Evolutionary conservation across 2,329 filamentous ascomycete species (phyloP).

Genomic region (Cercospora zeae-maydis): DNA sequence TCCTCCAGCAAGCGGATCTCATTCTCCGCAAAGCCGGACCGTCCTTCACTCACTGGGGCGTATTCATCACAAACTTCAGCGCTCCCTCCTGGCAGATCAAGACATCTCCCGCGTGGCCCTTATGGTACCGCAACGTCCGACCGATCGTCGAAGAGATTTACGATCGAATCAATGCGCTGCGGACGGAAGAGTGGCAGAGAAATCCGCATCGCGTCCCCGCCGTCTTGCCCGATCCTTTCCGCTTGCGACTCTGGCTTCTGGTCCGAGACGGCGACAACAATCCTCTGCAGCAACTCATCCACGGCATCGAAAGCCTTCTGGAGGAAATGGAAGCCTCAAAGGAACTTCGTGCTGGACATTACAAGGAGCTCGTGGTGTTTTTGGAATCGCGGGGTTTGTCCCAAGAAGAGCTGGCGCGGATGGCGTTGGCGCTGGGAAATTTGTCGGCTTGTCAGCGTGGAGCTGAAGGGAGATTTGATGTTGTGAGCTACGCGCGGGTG

Average conservation of each 20-base stretch:
- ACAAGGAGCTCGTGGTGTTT: neutral
- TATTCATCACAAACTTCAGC: neutral
- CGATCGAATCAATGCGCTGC: conserved; percentile 15
- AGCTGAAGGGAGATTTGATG: neutral
- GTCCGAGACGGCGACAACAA: conserved; percentile 9
- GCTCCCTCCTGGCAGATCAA: neutral
- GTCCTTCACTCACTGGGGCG: neutral
- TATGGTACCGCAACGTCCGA: conserved; percentile 14
- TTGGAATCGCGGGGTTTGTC: neutral
- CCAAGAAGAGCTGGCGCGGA: neutral
- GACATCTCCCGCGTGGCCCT: conserved; percentile 2
- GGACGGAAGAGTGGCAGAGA: conserved; percentile 19
- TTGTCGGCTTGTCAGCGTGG: neutral
- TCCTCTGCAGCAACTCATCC: neutral
- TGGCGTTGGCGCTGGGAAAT: neutral
- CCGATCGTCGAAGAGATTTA: conserved; percentile 20
- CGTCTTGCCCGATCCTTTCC: conserved; percentile 26
- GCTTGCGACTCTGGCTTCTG: conserved; percentile 30
- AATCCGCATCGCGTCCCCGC: conserved; percentile 14
- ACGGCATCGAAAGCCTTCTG: neutral
- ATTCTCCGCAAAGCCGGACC: conserved; percentile 8
- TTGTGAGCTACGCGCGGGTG: neutral
- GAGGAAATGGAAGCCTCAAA: neutral
- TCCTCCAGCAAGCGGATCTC: conserved; percentile 14
- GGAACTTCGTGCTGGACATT: neutral